Conservation (phyloP, 2,329 filamentous ascomycete genomes). For the Cercospora zeina region DNA sequence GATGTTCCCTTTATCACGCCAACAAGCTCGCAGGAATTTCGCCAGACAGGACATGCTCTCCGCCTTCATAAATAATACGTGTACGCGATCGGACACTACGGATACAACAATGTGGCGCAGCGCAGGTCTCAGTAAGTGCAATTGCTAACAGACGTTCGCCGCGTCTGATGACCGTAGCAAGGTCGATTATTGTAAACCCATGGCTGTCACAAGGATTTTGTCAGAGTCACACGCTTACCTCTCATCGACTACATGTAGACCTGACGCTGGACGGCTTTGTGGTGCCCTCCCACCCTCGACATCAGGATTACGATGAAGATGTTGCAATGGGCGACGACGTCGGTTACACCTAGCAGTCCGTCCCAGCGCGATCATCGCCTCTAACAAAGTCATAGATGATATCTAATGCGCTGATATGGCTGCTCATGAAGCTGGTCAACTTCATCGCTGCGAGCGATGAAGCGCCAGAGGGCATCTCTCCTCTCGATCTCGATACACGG, state of each 20-base stretch:
- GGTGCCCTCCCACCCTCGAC: conserved; percentile 50
- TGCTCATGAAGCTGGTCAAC: conserved; percentile 66
- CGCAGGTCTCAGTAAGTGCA: conserved; percentile 57
- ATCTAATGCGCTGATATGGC: conserved; percentile 65
- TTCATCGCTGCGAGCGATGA: conserved; percentile 61
- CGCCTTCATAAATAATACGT: conserved; percentile 63
- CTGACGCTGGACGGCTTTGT: conserved; percentile 54
- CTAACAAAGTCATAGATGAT: conserved; percentile 46
- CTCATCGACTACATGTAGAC: neutral
- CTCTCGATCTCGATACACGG: conserved; percentile 49
- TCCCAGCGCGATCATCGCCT: neutral
- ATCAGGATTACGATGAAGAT: conserved; percentile 46
- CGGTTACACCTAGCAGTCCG: neutral
- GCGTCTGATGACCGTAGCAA: neutral
- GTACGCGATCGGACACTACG: conserved; percentile 62
- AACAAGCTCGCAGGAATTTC: conserved; percentile 53
- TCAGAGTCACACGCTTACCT: neutral
- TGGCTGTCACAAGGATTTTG: neutral
- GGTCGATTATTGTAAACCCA: neutral
- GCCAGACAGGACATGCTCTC: conserved; percentile 65
- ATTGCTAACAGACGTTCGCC: neutral
- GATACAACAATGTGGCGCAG: conserved; percentile 65
- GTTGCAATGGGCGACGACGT: conserved; percentile 59
- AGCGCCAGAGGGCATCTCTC: conserved; percentile 43
- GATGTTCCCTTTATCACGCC: neutral